These are phyloP conservation scores for Saccharomycopsis hybrid DNA, from an alignment of 1,139 yeast genomes.

Conservation along the genomic window DNA sequence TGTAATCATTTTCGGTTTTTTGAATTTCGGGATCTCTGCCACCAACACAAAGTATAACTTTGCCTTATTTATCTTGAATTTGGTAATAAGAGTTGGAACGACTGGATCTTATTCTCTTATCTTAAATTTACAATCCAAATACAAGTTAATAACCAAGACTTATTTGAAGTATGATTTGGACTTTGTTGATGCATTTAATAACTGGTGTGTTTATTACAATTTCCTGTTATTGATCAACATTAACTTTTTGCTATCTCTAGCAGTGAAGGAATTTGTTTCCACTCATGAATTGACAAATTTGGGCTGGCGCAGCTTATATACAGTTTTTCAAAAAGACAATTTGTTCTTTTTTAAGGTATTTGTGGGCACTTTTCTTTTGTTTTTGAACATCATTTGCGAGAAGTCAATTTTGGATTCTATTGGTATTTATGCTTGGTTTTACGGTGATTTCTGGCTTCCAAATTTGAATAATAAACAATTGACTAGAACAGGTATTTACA, in stretches of 20 bases:
- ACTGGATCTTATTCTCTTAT: constrained; percentile 47
- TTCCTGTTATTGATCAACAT: constrained; percentile 14
- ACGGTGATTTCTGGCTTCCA: constrained; percentile 79
- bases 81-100: constrained; percentile 47
- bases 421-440: constrained; percentile 86
- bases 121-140: constrained; percentile 54
- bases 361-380: constrained; percentile 46
- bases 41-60: constrained; percentile 27
- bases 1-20: constrained; percentile 33
- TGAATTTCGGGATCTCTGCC: constrained; percentile 38
- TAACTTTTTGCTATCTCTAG: constrained; percentile 27
- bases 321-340: constrained; percentile 27
- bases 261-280: constrained; percentile 29
- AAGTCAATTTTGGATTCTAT: constrained; percentile 65
- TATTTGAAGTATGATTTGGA: constrained; percentile 64
- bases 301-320: background rate
- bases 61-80: constrained; percentile 42
- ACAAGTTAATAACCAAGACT: constrained; percentile 60
- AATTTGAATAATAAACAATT: constrained; percentile 36
- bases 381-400: constrained; percentile 69
- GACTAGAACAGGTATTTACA: constrained; percentile 78
- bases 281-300: constrained; percentile 1
- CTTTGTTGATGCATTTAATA: constrained; percentile 62
- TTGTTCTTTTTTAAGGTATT: constrained; percentile 55
- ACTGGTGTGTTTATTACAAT: constrained; percentile 73